phyloP scores from a whole-genome alignment of 305 asterid genomes.

The Fraxinus dipetala region DNA sequence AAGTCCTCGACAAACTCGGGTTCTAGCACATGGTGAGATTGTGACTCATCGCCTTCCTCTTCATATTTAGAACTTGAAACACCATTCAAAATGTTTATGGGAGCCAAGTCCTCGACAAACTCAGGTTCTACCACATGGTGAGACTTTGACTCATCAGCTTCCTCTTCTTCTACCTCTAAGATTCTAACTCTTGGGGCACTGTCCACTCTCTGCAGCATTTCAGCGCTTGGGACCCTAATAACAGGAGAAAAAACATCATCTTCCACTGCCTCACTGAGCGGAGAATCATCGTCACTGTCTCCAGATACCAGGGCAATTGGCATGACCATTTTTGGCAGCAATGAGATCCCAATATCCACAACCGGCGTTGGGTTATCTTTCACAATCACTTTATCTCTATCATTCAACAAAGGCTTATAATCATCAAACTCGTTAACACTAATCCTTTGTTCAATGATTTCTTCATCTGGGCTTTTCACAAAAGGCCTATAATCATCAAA shows the following conservation, averaged over 20 bases:
- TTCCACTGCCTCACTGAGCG: constrained; percentile 41
- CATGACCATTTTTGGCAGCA: constrained; percentile 27
- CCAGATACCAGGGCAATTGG: constrained; percentile 66
- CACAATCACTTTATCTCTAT: constrained; percentile 30
- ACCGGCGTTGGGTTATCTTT: constrained; percentile 20
- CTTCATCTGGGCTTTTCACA: constrained; percentile 28
- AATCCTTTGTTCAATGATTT: constrained; percentile 23
- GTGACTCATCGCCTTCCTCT: constrained; percentile 30
- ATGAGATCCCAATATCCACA: constrained; percentile 21
- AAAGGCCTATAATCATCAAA: constrained; percentile 31
- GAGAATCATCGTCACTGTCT: constrained; percentile 66
- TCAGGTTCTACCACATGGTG: constrained; percentile 35
- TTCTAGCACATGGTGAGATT: constrained; percentile 30
- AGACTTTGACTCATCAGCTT: constrained; percentile 28
- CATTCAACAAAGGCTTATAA: constrained; percentile 29
- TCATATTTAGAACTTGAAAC: constrained; percentile 27
- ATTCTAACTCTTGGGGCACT: constrained; percentile 51
- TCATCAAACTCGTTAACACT: constrained; percentile 24
- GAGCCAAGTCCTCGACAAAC: constrained; percentile 31
- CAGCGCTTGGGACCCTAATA: constrained; percentile 42
- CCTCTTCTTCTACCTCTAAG: constrained; percentile 39
- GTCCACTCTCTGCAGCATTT: constrained; percentile 34
- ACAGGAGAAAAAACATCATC: constrained; percentile 43
- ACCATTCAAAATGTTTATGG: constrained; percentile 17
- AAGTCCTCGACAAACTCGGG: constrained; percentile 40